Evolutionary conservation across 257 asterid genomes (phyloP).

Genomic region (Forsythia viridissima): DNA sequence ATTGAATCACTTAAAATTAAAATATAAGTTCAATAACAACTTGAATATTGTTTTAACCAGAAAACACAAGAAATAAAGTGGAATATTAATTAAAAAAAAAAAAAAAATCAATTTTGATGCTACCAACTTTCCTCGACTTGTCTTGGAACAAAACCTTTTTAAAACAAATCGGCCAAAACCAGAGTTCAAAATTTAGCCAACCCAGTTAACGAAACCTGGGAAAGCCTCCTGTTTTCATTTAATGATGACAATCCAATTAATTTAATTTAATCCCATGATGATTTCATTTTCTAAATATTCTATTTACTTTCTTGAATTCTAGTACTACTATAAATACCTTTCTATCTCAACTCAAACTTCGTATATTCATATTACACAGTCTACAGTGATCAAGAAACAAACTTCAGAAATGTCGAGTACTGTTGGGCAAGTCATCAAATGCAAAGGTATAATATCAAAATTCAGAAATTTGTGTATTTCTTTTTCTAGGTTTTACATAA

Average conservation of each 20-base stretch:
- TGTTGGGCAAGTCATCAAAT: conserved; percentile 43
- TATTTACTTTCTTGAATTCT: not conserved
- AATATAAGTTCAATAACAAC: too few relatives aligned
- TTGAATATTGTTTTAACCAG: too few relatives aligned
- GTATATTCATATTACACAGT: not conserved
- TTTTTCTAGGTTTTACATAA: not conserved
- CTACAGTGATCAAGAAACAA: not conserved
- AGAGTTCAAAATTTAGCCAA: not conserved
- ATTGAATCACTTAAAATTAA: too few relatives aligned
- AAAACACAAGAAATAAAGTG: too few relatives aligned
- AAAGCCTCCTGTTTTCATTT: not conserved
- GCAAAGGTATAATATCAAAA: conserved; percentile 33
- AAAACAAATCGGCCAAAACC: not conserved
- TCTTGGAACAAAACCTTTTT: not conserved
- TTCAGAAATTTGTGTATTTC: not conserved
- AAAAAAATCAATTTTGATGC: too few relatives aligned
- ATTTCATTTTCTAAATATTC: not conserved
- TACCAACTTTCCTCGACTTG: not conserved
- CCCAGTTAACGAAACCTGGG: not conserved
- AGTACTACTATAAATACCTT: not conserved
- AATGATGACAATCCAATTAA: too few relatives aligned
- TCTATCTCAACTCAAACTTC: not conserved
- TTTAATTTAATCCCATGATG: not conserved
- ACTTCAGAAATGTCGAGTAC: conserved; percentile 29
- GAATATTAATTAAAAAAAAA: too few relatives aligned